Evolutionary conservation across 2,329 filamentous ascomycete species (phyloP), one percentile per base, ranked within the genome.

Genomic region (Fusarium oligoseptatum): DNA sequence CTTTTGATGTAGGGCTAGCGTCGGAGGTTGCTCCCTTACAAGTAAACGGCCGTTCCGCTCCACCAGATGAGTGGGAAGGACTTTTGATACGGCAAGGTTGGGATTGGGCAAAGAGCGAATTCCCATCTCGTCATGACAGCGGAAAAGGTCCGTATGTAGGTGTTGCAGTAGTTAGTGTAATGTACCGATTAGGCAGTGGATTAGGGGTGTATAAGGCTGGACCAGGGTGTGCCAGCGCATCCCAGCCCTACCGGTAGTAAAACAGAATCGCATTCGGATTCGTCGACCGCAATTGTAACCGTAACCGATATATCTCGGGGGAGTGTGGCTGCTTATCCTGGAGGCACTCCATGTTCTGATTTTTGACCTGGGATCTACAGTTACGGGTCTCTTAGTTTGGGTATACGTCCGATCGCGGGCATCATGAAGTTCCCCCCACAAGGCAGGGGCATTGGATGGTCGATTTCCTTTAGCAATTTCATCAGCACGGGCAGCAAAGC

Each of bases 221-320:
- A 34, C 48, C 10, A 52, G 48, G 48, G 24, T 29, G 48, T 10
- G 24, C 45, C 11, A 43, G 41, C 32, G 20, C 41, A 43, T 6
- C 41, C n/a, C 41, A 52, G 48, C 48, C 48, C 48, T 52, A 52
- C 48, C 48, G 48, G 48, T 52, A 52, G 48, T 32, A 52, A 32
- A 32, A 6, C 0, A 14, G 48, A 52, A 6, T 29, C 24, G 48
- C 17, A 32, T 11, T 48, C 22, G 43, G 27, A 52, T 52, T 52
- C 48, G 24, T n/a, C 27, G 5, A 12, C 6, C 48, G 43, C n/a
- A 34, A 20, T 34, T 36, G 14, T 15, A 55, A 14, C 22, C 22
- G 22, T 17, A 52, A 10, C 48, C 48, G 27, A 52, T 52, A 52
- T 12, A 52, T 52, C 10, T 52, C 48, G 48, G 48, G 11, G 50